Evolutionary conservation across 495 filamentous ascomycete genomes (phyloP).

Genomic region (Extremus antarcticus): DNA sequence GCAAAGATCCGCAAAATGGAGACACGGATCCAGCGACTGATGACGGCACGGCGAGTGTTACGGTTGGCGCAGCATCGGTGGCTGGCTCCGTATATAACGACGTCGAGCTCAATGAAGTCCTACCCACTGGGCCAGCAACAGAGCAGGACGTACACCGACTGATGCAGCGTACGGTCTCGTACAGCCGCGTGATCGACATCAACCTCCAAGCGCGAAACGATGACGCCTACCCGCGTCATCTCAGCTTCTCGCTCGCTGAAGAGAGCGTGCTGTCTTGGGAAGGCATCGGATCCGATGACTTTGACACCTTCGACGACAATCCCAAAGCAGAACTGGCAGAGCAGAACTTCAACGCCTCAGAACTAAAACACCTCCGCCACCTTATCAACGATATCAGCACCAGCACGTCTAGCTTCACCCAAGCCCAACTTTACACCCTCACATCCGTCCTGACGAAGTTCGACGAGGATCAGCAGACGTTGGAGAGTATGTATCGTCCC

Average conservation of each 20-base stretch:
- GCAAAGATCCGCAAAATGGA: not conserved
- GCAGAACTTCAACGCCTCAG: constrained; percentile 43
- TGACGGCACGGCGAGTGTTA: not conserved
- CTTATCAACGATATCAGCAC: constrained; percentile 53
- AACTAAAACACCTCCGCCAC: constrained; percentile 49
- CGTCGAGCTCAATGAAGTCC: constrained; percentile 22
- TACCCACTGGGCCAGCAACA: constrained; percentile 19
- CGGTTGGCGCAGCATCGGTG: constrained; percentile 17
- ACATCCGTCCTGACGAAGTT: constrained; percentile 53
- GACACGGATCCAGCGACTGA: not conserved
- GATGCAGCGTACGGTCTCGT: constrained; percentile 37
- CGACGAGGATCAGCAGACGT: constrained; percentile 47
- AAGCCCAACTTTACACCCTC: constrained; percentile 38
- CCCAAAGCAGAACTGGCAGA: constrained; percentile 27
- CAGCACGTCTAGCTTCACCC: constrained; percentile 7
- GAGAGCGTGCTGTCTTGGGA: constrained; percentile 71
- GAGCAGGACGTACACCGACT: constrained; percentile 19
- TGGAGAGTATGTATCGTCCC: constrained; percentile 61
- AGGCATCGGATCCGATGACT: constrained; percentile 33
- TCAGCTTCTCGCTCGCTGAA: constrained; percentile 85
- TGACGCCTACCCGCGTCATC: constrained; percentile 60
- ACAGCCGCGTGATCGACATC: constrained; percentile 30
- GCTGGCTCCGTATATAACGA: constrained; percentile 28
- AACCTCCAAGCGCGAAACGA: constrained; percentile 35
- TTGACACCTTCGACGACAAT: constrained; percentile 16